phyloP scores from a whole-genome alignment of 805 yeast genomes.

The Teunomyces gatunensis region DNA sequence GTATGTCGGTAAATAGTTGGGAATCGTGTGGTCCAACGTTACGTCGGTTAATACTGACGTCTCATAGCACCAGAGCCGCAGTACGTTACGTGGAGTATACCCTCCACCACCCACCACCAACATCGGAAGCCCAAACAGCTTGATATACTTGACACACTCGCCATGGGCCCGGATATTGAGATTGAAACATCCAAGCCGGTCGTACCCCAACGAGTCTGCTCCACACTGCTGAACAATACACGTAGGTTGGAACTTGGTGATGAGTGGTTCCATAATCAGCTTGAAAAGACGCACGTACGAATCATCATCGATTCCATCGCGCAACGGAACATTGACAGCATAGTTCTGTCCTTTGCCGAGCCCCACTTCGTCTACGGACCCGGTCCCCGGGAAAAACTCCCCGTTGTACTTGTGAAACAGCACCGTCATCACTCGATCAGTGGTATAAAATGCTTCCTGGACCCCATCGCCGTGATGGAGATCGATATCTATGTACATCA shows the following conservation, averaged over 20 bases:
- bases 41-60: constrained; percentile 75
- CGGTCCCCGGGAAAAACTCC: constrained; percentile 96
- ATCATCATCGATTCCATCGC: constrained; percentile 95
- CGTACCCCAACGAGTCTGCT: constrained; percentile 93
- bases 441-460: constrained; percentile 92
- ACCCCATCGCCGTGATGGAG: constrained; percentile 98
- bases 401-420: constrained; percentile 93
- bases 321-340: constrained; percentile 85
- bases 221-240: constrained; percentile 96
- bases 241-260: constrained; percentile 88
- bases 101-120: constrained; percentile 97
- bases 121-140: constrained; percentile 86
- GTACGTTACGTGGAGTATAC: constrained; percentile 92
- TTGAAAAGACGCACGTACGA: constrained; percentile 73
- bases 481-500: constrained; percentile 89
- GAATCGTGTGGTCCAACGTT: constrained; percentile 46
- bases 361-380: constrained; percentile 86
- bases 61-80: constrained; percentile 94
- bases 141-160: constrained; percentile 87
- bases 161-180: constrained; percentile 91
- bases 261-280: constrained; percentile 85
- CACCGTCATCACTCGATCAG: constrained; percentile 95
- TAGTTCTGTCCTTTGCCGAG: constrained; percentile 85
- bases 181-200: constrained; percentile 91
- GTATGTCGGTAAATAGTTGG: constrained; percentile 71